Percentiles rank a stretch among this genome's conserved stretches.
Evolutionary conservation across 768 basidiomycete genomes (phyloP).

Genomic region (Pulveroboletus sp.): DNA sequence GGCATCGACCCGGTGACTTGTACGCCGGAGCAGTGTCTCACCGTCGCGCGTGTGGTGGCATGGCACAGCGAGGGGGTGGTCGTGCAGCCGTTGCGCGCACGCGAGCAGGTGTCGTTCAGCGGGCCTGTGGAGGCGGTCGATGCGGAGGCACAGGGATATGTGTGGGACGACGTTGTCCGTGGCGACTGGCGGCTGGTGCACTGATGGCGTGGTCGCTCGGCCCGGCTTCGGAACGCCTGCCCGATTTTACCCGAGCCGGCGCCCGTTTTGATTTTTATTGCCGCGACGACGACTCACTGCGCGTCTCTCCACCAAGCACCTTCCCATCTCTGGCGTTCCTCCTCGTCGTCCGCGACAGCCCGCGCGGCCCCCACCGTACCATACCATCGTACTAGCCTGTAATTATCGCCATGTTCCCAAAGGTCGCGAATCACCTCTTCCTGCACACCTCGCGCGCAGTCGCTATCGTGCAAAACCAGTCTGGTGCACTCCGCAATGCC

Average conservation of each 20-base stretch:
- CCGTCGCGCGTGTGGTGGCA: slow-evolving; percentile 37
- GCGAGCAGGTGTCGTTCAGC: slow-evolving; percentile 26
- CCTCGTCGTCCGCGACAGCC: slow-evolving; percentile 1
- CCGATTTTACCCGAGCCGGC: slow-evolving; percentile 24
- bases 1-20: slow-evolving; percentile 55
- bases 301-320: background rate
- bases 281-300: background rate
- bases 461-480: slow-evolving; percentile 69
- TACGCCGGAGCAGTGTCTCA: slow-evolving; percentile 54
- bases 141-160: slow-evolving; percentile 6
- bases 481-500: slow-evolving; percentile 67
- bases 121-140: slow-evolving; percentile 22
- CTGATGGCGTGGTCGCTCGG: slow-evolving; percentile 17
- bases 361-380: background rate
- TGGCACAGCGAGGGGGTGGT: slow-evolving; percentile 9
- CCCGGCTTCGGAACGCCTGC: background rate
- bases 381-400: background rate
- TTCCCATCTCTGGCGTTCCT: too few relatives aligned
- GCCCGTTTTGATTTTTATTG: slow-evolving; percentile 14
- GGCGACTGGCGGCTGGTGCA: slow-evolving; percentile 28
- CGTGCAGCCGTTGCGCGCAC: slow-evolving; percentile 16
- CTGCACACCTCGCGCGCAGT: slow-evolving; percentile 74
- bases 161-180: slow-evolving; percentile 26
- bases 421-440: slow-evolving; percentile 74
- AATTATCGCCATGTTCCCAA: slow-evolving; percentile 61